Base-by-base conservation (phyloP, 352 stramenopile species). In the Globisporangium perplexum region DNA sequence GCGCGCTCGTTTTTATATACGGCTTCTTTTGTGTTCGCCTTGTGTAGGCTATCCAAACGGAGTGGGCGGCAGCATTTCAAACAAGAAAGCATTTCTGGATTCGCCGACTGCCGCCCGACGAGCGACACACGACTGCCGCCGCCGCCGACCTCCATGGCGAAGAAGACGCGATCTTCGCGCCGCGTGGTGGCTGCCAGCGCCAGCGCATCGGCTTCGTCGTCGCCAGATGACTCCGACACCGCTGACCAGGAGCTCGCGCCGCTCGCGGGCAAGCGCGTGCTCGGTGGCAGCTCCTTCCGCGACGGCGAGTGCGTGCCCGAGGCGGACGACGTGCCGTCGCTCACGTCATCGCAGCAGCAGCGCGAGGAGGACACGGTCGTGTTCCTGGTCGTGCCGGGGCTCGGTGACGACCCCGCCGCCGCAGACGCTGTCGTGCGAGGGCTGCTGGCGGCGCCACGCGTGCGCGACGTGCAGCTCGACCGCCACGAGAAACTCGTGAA, bases 291-390 rank as follows among this genome's bases (percentile, higher is more conserved):
- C 44, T 54, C 50, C 26, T 70, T 78, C 53, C 28, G 47, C 0
- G 72, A 79, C 44, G 78, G 74, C 55, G 66, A 58, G 31, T 90
- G 81, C 50, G 82, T 92, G 43, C 61, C 77, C 6, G 68, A 65
- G 44, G 66, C 75, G 18, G 71, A 88, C 36, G 82, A 90, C 50
- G 82, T 90, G 24, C 82, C 73, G 12, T 89, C 77, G 42, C 71
- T 92, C 41, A 79, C 79, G 48, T 88, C 77, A 7, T 86, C 80
- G 22, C 68, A 80, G 31, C 69, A 56, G n/a, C 55, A 55, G 0
- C 31, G 63, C 12, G 66, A 88, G 12, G 78, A 88, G 31, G 73
- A 83, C 36, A 69, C 68, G 51, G 69, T 90, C 26, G 77, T 88
- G 55, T 90, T 92, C 53, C 77, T 92, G 17, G 74, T 89, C 20